A percentile compares a stretch with the other conserved stretches of the same genome.
Conservation (phyloP, 179 eudicot genomes). For the Silene noctiflora region DNA sequence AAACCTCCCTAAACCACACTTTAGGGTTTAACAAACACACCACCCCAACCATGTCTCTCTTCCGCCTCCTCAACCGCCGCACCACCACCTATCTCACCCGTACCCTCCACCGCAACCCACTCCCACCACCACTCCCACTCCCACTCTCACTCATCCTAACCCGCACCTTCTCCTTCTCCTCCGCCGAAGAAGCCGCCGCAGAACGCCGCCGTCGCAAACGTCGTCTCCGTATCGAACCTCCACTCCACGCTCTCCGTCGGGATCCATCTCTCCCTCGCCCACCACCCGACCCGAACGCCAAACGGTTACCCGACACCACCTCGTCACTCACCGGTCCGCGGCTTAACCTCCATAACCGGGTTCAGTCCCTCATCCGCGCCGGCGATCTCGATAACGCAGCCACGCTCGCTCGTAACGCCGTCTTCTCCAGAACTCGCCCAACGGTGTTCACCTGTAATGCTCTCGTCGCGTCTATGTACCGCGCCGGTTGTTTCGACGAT, state of each 20-base stretch:
- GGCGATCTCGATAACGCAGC: constrained; percentile 67
- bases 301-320: constrained; percentile 64
- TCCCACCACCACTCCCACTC: not conserved
- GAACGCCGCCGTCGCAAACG: constrained; percentile 86
- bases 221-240: constrained; percentile 78
- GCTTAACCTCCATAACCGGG: constrained; percentile 83
- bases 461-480: constrained; percentile 62
- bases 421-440: constrained; percentile 60
- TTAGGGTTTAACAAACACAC: constrained; percentile 3
- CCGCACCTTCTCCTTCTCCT: constrained; percentile 64
- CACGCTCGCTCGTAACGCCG: constrained; percentile 52
- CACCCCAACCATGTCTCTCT: constrained; percentile 33
- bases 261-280: constrained; percentile 48
- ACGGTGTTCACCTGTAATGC: constrained; percentile 94
- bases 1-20: not conserved
- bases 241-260: constrained; percentile 74
- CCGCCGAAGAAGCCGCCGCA: constrained; percentile 93
- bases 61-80: constrained; percentile 46
- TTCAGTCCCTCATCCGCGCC: constrained; percentile 78
- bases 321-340: constrained; percentile 67
- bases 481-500: constrained; percentile 53
- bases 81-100: constrained; percentile 28
- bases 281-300: constrained; percentile 38
- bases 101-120: not conserved
- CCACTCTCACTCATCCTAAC: constrained; percentile 22